Evolutionary conservation across 2,329 filamentous ascomycete genomes (phyloP), one percentile per base, ranked within the genome.

Genomic region (Trichoderma guizhouense): DNA sequence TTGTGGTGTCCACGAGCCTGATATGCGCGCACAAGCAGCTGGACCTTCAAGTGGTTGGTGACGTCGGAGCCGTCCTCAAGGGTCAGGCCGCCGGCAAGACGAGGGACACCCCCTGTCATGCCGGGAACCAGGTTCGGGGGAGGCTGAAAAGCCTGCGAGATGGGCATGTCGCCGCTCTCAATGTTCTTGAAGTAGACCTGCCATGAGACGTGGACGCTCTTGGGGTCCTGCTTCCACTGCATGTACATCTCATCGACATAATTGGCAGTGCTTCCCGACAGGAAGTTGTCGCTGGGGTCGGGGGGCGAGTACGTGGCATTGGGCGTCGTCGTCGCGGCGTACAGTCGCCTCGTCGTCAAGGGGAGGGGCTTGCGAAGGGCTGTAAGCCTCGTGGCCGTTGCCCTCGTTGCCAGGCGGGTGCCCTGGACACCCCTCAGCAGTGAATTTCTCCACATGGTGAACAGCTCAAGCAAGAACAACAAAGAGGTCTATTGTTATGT

Each of bases 201-300:
- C 96, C 96, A 99, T 82, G 96, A 99, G 78, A 97, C 88, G 84
- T 99, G 96, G 72, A 99, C 96, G 80, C 93, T 97, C 78, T 90
- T 89, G 67, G 96, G 95, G 78, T 99, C 94, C 75, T 93, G 87
- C 85, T 95, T 97, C 96, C 96, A 99, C 81, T 95, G 91, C 86
- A 98, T 87, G 84, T 99, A 99, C 96, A 99, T 99, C 87, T 98
- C 96, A 83, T 99, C 96, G 81, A 99, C 94, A 86, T 99, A 99
- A 86, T 97, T 98, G 84, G 96, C 96, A 73, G 95, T 96, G 86
- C 93, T 98, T 76, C 96, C 96, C 75, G 94, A 93, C 74, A 99
- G 89, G 88, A 99, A 99, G 85, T 91, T 97, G 84, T 99, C 96
- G 83, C 93, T 97, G 75, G 95, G 90, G 81, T 97, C 94, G 74